Evolutionary conservation across 495 filamentous ascomycete genomes (phyloP), one percentile per base, ranked within the genome.

Genomic region (Tuber melanosporum): DNA sequence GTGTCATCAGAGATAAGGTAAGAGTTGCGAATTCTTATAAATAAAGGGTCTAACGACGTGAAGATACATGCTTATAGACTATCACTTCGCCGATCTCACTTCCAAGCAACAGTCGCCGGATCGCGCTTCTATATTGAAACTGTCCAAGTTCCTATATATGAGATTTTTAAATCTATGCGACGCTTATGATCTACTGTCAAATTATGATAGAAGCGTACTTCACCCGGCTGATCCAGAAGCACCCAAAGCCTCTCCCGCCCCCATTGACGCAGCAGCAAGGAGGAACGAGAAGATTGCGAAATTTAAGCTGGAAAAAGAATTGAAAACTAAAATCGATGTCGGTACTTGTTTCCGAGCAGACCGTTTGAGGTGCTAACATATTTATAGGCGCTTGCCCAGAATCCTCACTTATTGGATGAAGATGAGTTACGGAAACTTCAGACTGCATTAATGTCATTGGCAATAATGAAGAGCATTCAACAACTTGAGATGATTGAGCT

Each of bases 221-320:
- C 89, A 81, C n/a, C 73, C 72, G 26, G 81, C 72, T 0, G 74
- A 26, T 62, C 66, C 72, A 14, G 73, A 26, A n/a, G 46, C 19
- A 14, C 20, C 19, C 17, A n/a, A 70, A 41, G 82, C 66, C 36
- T 73, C 73, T 44, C 69, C 71, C 7, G 26, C 77, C 15, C 72
- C 88, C 39, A 87, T 87, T 3, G 94, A 98, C 85, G 89, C 93
- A 1, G 88, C 90, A 47, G 87, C 89, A 42, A 87, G 93, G 42
- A 88, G 95, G 81, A 90, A 92, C 74, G 89, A 90, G 47, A 99
- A 99, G 83, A 95, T 99, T 75, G 88, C 89, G 44, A 89, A 93
- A 76, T 98, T 94, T 84, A 90, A 89, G 83, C 87, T 91, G 74
- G 96, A 98, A 80, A 97, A 95, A 78, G 91, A 93, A 73, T 85